A percentile compares a stretch with the other conserved stretches of the same genome.
phyloP scores from a whole-genome alignment of 2,329 filamentous ascomycete species.

The Fusarium begoniae region DNA sequence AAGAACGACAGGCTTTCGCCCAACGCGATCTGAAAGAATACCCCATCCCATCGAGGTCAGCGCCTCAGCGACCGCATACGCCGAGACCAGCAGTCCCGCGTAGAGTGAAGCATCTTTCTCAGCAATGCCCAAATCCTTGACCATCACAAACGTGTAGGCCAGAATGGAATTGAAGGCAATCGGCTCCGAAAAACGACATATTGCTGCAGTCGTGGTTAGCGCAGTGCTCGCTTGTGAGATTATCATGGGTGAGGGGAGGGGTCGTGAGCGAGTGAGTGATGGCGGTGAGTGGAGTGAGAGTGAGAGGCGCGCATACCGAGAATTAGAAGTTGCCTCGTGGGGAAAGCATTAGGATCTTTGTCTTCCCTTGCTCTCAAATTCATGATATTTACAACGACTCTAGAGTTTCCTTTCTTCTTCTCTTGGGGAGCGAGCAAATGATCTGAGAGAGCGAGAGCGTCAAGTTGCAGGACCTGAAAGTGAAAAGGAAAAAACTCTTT shows the following conservation, averaged over 20 bases:
- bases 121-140: slow-evolving; percentile 78
- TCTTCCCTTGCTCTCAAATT: slow-evolving; percentile 14
- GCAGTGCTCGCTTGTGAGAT: not conserved
- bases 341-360: slow-evolving; percentile 23
- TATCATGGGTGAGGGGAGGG: not conserved
- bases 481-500: slow-evolving; percentile 9
- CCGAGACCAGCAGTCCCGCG: slow-evolving; percentile 84
- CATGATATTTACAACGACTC: slow-evolving; percentile 7
- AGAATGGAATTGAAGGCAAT: slow-evolving; percentile 92
- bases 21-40: slow-evolving; percentile 66
- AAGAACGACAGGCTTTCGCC: slow-evolving; percentile 75
- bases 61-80: slow-evolving; percentile 89
- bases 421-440: not conserved
- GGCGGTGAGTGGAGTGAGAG: slow-evolving; percentile 7
- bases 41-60: slow-evolving; percentile 75
- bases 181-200: slow-evolving; percentile 75
- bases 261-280: not conserved
- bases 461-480: not conserved
- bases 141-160: slow-evolving; percentile 90
- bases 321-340: slow-evolving; percentile 23
- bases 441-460: not conserved
- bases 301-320: slow-evolving; percentile 12
- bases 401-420: not conserved
- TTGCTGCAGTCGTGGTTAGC: slow-evolving; percentile 27
- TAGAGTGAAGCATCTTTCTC: slow-evolving; percentile 79